Evolutionary conservation across 495 filamentous ascomycete genomes (phyloP), one percentile per base, ranked within the genome.

Genomic region (Halenospora varia): DNA sequence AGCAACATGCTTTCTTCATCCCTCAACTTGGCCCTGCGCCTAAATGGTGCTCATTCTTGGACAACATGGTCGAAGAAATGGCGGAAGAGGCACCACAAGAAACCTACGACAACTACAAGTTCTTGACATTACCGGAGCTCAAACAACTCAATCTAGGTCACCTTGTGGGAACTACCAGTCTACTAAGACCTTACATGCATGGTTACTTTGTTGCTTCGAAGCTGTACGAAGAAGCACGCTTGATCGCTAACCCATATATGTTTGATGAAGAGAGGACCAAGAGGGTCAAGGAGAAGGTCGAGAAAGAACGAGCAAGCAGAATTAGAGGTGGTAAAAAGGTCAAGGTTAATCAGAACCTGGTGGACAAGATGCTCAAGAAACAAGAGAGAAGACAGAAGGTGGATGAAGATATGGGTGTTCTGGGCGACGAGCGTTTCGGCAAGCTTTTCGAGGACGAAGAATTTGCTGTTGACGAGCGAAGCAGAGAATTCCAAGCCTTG

Each of bases 51-150:
- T 85, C 87, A 9, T 97, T 97, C 82, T 75, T 99, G 26, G 95
- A 99, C 67, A 96, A 93, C 65, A 79, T 98, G 51, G 95, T 96
- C 15, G 95, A 99, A 71, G 95, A 99, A 68, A 97, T 99, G 90
- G 93, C 92, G 2, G 92, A 95, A 67, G 77, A 81, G 61, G 69
- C 69, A 17, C 80, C 70, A 35, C 84, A 87, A 29, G 84, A 92
- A 59, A 87, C 96, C 13, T 99, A 97, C 75, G 95, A 97, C 70
- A 97, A 97, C 70, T 97, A 89, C 82, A 97, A 96, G 70, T 97
- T 99, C 83, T 76, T 99, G 55, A 96, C 93, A 3, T 68, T 88
- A 50, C 82, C 88, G 26, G 89, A 97, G 72, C 80, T 98, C 24
- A 83, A 84, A 53, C 78, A 79, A 0, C 81, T 97, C 56, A 94